Conservation (phyloP, 164 flowering plant species). For the Stephania japonica region DNA sequence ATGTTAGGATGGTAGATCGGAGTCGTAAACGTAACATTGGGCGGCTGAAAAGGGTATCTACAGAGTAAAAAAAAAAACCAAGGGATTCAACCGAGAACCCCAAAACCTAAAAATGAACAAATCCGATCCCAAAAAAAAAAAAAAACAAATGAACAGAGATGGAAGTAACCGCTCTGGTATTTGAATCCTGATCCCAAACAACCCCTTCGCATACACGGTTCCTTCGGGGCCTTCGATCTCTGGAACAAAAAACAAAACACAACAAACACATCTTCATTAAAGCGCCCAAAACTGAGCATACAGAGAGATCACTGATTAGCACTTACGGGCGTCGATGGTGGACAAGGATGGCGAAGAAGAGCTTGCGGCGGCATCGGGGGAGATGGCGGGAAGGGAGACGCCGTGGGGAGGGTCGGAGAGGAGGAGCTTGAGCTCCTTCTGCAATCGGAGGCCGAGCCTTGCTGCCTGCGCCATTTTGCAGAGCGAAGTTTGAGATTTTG, state of each 20-base stretch:
- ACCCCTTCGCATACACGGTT: constrained; percentile 60
- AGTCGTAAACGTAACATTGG: constrained; percentile 67
- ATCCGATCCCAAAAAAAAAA: background rate
- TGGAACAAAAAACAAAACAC: constrained; percentile 13
- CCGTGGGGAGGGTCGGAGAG: constrained; percentile 79
- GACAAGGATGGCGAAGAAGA: constrained; percentile 36
- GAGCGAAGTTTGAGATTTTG: too few relatives aligned
- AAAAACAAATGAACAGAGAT: too few relatives aligned
- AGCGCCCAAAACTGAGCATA: background rate
- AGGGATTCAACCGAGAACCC: background rate
- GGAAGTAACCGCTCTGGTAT: constrained; percentile 71
- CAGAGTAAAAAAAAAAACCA: constrained; percentile 6
- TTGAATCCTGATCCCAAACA: constrained; percentile 61
- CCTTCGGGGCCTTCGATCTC: constrained; percentile 79
- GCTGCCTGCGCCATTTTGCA: constrained; percentile 68
- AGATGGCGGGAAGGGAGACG: constrained; percentile 55
- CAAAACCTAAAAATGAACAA: constrained; percentile 3
- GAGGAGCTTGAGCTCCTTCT: constrained; percentile 77
- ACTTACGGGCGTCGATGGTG: constrained; percentile 50
- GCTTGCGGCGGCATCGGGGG: constrained; percentile 23
- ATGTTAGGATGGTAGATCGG: constrained; percentile 92
- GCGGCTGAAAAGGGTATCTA: constrained; percentile 94
- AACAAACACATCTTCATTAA: background rate
- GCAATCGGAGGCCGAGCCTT: constrained; percentile 74
- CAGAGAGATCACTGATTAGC: background rate